Evolutionary conservation across 2,329 filamentous ascomycete species (phyloP).

Genomic region (Pseudocercospora macadamiae): DNA sequence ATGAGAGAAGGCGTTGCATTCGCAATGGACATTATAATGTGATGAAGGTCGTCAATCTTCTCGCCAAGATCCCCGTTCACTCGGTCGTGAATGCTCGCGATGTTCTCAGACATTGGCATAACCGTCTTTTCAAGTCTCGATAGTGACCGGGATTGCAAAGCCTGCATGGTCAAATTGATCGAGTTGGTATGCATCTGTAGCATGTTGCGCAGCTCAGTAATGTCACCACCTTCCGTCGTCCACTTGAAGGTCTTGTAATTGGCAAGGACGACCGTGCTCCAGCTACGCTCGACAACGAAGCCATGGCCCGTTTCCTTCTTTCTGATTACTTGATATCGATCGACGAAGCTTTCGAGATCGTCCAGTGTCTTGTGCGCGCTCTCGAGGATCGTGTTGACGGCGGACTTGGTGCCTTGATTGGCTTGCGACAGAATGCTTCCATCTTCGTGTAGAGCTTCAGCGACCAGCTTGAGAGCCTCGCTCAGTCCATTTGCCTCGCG

Average conservation of each 20-base stretch:
- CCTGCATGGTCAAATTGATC: constrained; percentile 45
- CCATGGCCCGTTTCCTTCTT: constrained; percentile 45
- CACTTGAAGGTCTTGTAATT: constrained; percentile 50
- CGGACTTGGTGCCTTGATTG: constrained; percentile 40
- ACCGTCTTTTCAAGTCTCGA: constrained; percentile 37
- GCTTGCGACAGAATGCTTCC: constrained; percentile 41
- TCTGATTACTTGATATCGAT: constrained; percentile 49
- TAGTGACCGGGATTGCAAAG: constrained; percentile 46
- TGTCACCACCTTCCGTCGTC: constrained; percentile 49
- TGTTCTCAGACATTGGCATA: constrained; percentile 38
- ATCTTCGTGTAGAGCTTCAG: constrained; percentile 46
- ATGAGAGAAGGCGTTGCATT: constrained; percentile 29
- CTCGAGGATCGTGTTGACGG: constrained; percentile 44
- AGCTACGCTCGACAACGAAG: constrained; percentile 47
- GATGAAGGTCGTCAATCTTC: constrained; percentile 37
- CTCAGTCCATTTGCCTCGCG: constrained; percentile 46
- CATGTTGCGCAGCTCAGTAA: constrained; percentile 44
- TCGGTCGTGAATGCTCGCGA: constrained; percentile 36
- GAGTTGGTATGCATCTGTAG: constrained; percentile 48
- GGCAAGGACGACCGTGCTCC: constrained; percentile 47
- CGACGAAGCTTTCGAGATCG: constrained; percentile 49
- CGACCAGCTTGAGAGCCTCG: constrained; percentile 49
- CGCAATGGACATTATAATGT: constrained; percentile 32
- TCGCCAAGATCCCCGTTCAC: constrained; percentile 31
- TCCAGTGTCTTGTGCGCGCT: constrained; percentile 46